Evolutionary conservation across 2,329 filamentous ascomycete genomes (phyloP).

Genomic region (Cadophora sp.): DNA sequence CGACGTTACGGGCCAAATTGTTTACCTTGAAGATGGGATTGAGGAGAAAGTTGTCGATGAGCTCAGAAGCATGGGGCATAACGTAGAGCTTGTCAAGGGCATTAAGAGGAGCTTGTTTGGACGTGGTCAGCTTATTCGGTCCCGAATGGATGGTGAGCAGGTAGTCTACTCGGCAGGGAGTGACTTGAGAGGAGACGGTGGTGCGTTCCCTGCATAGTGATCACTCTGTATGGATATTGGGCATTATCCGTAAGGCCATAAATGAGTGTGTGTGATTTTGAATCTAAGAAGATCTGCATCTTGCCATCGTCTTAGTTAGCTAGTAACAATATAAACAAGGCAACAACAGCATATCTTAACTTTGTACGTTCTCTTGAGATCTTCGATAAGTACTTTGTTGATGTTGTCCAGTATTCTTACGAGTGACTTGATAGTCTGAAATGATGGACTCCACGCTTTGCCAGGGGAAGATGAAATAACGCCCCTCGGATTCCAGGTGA

Average conservation of each 20-base stretch:
- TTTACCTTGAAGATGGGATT: constrained; percentile 19
- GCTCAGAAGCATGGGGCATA: constrained; percentile 16
- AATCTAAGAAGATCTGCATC: no score
- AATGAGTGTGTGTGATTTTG: neutral
- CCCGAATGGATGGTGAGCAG: constrained; percentile 10
- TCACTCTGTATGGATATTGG: neutral
- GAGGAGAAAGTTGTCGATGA: neutral
- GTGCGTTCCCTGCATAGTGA: constrained; percentile 13
- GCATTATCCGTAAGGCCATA: neutral
- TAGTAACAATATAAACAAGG: no score
- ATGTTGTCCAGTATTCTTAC: no score
- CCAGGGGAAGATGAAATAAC: no score
- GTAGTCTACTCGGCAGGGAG: constrained; percentile 19
- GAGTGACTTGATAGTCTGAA: no score
- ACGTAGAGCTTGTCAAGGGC: constrained; percentile 15
- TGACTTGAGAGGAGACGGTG: constrained; percentile 19
- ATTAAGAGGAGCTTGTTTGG: constrained; percentile 17
- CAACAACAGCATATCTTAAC: no score
- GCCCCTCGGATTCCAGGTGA: no score
- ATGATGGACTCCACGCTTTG: no score
- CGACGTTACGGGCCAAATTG: neutral
- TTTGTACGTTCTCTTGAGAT: no score
- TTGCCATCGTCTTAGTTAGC: no score
- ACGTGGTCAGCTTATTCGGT: constrained; percentile 12
- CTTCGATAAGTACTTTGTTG: no score